Conservation (phyloP, 495 filamentous ascomycete genomes). For the Margaritispora aquatica region DNA sequence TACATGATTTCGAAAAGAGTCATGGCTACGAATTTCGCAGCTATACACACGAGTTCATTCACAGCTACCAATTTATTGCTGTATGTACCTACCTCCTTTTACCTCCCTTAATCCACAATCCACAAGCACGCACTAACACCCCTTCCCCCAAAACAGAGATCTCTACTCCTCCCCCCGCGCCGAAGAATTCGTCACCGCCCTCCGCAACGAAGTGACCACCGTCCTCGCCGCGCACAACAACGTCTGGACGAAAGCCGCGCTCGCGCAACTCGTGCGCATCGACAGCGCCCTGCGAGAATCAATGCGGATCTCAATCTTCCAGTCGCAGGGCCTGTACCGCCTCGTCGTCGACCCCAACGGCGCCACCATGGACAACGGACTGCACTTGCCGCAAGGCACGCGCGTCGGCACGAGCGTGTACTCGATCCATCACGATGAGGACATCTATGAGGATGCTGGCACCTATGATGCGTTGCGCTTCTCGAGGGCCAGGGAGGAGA, state of each 20-base stretch:
- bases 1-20: conserved; percentile 30
- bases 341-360: conserved; percentile 33
- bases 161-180: conserved; percentile 37
- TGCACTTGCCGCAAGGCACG: conserved; percentile 25
- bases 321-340: conserved; percentile 31
- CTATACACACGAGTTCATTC: conserved; percentile 45
- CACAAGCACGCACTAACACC: neutral
- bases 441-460: conserved; percentile 28
- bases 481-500: conserved; percentile 13
- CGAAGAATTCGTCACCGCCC: conserved; percentile 34
- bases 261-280: conserved; percentile 38
- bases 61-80: conserved; percentile 35
- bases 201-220: conserved; percentile 49
- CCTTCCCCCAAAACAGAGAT: conserved; percentile 22
- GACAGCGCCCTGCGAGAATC: conserved; percentile 51
- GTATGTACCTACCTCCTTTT: neutral
- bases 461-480: conserved; percentile 37
- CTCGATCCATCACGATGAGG: conserved; percentile 33
- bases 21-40: conserved; percentile 38
- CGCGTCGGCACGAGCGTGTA: conserved; percentile 31
- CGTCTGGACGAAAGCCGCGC: conserved; percentile 20
- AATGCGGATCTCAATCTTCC: conserved; percentile 34
- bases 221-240: conserved; percentile 27
- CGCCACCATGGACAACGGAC: conserved; percentile 31
- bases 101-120: too few species aligned